phyloP scores from a whole-genome alignment of 768 basidiomycete genomes.

The Rhodocollybia butyracea region DNA sequence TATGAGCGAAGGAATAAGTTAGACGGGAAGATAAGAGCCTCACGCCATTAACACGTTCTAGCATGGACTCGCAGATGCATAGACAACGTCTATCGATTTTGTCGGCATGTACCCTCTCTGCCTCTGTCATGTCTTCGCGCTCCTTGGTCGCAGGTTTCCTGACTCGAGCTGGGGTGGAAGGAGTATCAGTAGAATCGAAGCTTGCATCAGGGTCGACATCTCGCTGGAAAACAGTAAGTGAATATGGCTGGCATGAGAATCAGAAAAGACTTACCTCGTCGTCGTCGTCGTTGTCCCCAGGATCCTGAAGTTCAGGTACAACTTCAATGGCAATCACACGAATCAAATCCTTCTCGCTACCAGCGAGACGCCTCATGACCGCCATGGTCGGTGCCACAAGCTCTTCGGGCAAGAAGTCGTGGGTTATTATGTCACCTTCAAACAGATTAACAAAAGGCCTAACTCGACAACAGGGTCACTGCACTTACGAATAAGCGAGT shows the following conservation, averaged over 20 bases:
- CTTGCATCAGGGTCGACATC: constrained; percentile 5
- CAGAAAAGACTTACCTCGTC: constrained; percentile 20
- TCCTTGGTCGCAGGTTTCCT: not conserved
- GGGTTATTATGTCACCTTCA: constrained; percentile 63
- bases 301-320: constrained; percentile 60
- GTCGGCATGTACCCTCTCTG: constrained; percentile 49
- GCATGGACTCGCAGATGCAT: constrained; percentile 59
- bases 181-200: not conserved
- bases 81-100: constrained; percentile 60
- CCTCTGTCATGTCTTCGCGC: constrained; percentile 36
- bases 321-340: constrained; percentile 66
- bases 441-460: not conserved
- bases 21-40: constrained; percentile 16
- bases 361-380: constrained; percentile 55
- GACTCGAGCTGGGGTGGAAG: not conserved
- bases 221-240: not conserved
- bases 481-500: constrained; percentile 57
- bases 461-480: not conserved
- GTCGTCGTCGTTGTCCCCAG: constrained; percentile 24
- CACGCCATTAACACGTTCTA: constrained; percentile 70
- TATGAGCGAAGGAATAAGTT: not conserved
- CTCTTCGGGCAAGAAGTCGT: constrained; percentile 53
- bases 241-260: not conserved
- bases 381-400: constrained; percentile 63
- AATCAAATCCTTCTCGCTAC: constrained; percentile 70